Base-by-base conservation (phyloP, 2,329 filamentous ascomycete species). In the Aspergillus quadrilineatus region DNA sequence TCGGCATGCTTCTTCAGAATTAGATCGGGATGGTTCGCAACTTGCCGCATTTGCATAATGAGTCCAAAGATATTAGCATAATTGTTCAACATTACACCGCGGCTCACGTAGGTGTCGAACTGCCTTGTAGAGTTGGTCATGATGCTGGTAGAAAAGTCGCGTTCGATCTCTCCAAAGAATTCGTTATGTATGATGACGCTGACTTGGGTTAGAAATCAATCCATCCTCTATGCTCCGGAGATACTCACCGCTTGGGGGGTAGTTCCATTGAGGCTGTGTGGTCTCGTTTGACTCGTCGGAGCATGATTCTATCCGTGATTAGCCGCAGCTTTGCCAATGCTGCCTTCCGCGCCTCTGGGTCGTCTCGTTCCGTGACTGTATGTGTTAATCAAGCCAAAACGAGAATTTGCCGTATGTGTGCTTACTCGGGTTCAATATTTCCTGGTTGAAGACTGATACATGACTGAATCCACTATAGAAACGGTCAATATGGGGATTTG, bases 11-110 rank as follows among this genome's bases (percentile, higher is more conserved):
- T 97, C 78, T 93, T 95, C 60, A 97, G 76, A 48, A 99, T 89
- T 36, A 99, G 76, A 75, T 99, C 94, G 0, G 94, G 94, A 70
- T 99, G 94, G 64, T 99, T 94, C 6, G 94, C 92, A 28, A 97
- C 90, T 77, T 99, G 94, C 54, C 94, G 89, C 93, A 99, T 97
- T 74, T 96, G 92, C 91, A 97, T 97, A 69, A 99, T 97, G 54
- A 99, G 82, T 69, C 92, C 93, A 67, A 99, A 99, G 63, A 99
- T 97, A 72, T 99, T 99, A 77, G 94, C 94, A 65, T 97, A 97
- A 71, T 97, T 96, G 80, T 97, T 92, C 59, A 99, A 83, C 74
- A 99, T 85, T 17, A 97, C 93, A 77, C 92, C 92, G 61, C 92
- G 90, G 15, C 91, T 89, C 37, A 97, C 94, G 64, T 97, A 99